Conservation (phyloP, 2,329 filamentous ascomycete genomes). For the Nigrospora oryzae region DNA sequence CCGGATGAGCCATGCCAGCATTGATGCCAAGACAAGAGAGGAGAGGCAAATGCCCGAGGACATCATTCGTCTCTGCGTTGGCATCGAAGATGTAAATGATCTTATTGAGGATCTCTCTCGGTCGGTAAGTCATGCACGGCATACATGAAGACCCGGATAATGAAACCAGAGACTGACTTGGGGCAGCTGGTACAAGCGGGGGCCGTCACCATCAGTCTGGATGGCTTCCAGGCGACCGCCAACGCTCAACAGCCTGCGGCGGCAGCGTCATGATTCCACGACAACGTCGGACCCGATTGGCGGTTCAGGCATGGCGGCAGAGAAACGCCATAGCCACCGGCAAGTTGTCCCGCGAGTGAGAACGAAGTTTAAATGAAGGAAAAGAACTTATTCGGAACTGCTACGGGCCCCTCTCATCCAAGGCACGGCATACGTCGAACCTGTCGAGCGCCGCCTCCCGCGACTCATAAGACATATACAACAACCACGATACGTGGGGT, state of each 20-base stretch:
- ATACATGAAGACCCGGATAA: not conserved
- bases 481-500: not conserved
- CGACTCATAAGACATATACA: too few species aligned
- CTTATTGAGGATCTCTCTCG: slow-evolving; percentile 86
- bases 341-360: not conserved
- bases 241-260: not conserved
- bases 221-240: slow-evolving; percentile 58
- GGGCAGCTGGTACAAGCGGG: slow-evolving; percentile 81
- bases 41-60: slow-evolving; percentile 94
- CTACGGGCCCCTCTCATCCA: too few species aligned
- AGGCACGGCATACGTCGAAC: too few species aligned
- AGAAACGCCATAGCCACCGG: not conserved
- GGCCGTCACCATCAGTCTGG: slow-evolving; percentile 76
- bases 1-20: slow-evolving; percentile 98
- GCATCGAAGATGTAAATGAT: slow-evolving; percentile 89
- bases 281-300: too few species aligned
- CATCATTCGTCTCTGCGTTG: slow-evolving; percentile 89
- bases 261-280: not conserved
- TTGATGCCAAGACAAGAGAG: slow-evolving; percentile 85
- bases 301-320: too few species aligned
- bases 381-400: not conserved
- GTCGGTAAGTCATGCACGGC: slow-evolving; percentile 57
- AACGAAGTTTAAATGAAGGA: not conserved
- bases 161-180: slow-evolving; percentile 12
- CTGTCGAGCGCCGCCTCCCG: too few species aligned